These are phyloP conservation scores for Clavispora vitiphila DNA, from an alignment of 805 yeast species.

Conservation along the genomic window DNA sequence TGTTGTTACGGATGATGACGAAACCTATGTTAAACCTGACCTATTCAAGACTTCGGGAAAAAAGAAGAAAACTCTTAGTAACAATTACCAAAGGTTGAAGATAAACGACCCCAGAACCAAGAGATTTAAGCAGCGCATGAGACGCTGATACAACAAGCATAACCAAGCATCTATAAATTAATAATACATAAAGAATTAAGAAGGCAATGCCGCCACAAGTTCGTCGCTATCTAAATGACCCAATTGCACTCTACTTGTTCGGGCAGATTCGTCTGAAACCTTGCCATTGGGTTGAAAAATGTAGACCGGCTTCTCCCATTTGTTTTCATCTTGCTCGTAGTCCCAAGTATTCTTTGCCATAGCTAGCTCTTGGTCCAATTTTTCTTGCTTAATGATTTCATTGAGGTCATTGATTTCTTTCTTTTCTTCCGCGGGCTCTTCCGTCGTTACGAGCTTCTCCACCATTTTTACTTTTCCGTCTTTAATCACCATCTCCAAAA, in stretches of 20 bases:
- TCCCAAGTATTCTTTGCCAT: slow-evolving; percentile 52
- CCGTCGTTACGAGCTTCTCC: slow-evolving; percentile 33
- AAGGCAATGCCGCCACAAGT: slow-evolving; percentile 14
- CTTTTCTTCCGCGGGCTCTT: slow-evolving; percentile 30
- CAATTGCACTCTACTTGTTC: slow-evolving; percentile 10
- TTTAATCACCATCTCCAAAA: slow-evolving; percentile 70
- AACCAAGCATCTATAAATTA: not conserved
- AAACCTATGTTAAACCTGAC: slow-evolving; percentile 11
- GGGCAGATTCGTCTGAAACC: not conserved
- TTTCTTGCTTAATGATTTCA: slow-evolving; percentile 21
- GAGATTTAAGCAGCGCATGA: slow-evolving; percentile 37
- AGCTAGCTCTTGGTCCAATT: slow-evolving; percentile 23
- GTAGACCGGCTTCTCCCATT: slow-evolving; percentile 54
- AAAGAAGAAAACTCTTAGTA: slow-evolving; percentile 32
- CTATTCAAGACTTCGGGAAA: slow-evolving; percentile 12
- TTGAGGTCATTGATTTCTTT: slow-evolving; percentile 34
- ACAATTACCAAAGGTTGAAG: slow-evolving; percentile 50
- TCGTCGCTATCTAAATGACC: slow-evolving; percentile 9
- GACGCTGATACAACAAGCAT: slow-evolving; percentile 11
- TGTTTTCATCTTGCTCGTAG: slow-evolving; percentile 45
- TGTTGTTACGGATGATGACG: slow-evolving; percentile 10
- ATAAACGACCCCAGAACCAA: slow-evolving; percentile 44
- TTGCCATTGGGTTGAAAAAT: slow-evolving; percentile 1
- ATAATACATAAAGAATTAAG: slow-evolving; percentile 1
- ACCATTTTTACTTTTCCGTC: slow-evolving; percentile 75